phyloP scores from a whole-genome alignment of 2,329 filamentous ascomycete species.

The Fusarium equiseti region DNA sequence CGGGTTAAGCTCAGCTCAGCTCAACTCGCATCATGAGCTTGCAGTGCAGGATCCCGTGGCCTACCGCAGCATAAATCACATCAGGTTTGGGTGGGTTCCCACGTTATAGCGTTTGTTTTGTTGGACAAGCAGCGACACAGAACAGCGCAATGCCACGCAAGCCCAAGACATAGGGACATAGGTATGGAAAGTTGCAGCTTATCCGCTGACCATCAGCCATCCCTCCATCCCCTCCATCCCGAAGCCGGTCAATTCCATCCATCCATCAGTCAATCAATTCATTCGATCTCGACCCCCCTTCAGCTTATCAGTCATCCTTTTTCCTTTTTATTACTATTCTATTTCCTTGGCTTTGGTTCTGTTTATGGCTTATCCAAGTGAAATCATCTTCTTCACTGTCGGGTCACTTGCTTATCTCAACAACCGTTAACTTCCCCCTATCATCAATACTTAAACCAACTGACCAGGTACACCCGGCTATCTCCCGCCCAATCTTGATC shows the following conservation, averaged over 20 bases:
- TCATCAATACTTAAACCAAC: slow-evolving; percentile 11
- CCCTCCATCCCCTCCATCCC: slow-evolving; percentile 26
- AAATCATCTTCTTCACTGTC: slow-evolving; percentile 1
- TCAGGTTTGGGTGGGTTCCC: slow-evolving; percentile 20
- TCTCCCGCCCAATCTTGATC: slow-evolving; percentile 22
- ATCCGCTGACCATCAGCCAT: slow-evolving; percentile 40
- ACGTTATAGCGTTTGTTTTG: slow-evolving; percentile 4
- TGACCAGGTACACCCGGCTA: slow-evolving; percentile 25
- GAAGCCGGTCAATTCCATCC: slow-evolving; percentile 37
- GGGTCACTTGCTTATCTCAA: slow-evolving; percentile 20
- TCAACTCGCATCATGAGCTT: slow-evolving; percentile 23
- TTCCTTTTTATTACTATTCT: not conserved
- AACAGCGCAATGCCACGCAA: slow-evolving; percentile 10
- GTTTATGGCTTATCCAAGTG: slow-evolving; percentile 12
- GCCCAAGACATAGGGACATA: slow-evolving; percentile 17
- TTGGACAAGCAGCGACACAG: slow-evolving; percentile 10
- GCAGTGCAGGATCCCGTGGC: slow-evolving; percentile 28
- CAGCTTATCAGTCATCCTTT: slow-evolving; percentile 22
- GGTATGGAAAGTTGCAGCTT: slow-evolving; percentile 3
- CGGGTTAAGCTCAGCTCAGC: slow-evolving; percentile 28
- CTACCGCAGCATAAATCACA: slow-evolving; percentile 32
- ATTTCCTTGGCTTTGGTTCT: slow-evolving; percentile 11
- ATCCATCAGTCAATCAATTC: slow-evolving; percentile 16
- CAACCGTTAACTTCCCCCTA: slow-evolving; percentile 14
- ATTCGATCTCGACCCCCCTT: slow-evolving; percentile 23